Evolutionary conservation across 1,139 yeast species (phyloP).

Genomic region (Yamadazyma epiphylla): DNA sequence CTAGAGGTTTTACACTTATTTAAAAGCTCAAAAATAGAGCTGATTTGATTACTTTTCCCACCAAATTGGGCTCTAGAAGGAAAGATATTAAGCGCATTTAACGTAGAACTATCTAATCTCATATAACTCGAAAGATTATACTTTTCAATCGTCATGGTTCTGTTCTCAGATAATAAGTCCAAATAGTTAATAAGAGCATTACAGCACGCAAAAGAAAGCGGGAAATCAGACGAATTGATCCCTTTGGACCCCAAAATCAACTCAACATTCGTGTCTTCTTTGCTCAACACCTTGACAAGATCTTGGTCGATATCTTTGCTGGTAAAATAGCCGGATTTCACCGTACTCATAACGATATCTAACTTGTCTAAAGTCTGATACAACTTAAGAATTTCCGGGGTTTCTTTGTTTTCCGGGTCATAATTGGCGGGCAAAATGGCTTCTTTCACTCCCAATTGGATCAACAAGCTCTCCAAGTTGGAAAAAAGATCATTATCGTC

Average conservation of each 20-base stretch:
- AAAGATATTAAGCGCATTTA: slow-evolving; percentile 81
- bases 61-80: slow-evolving; percentile 40
- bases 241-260: slow-evolving; percentile 60
- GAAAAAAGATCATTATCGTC: slow-evolving; percentile 84
- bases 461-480: slow-evolving; percentile 76
- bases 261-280: slow-evolving; percentile 33
- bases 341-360: slow-evolving; percentile 67
- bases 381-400: slow-evolving; percentile 43
- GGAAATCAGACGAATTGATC: slow-evolving; percentile 32
- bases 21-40: slow-evolving; percentile 73
- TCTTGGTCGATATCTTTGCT: slow-evolving; percentile 71
- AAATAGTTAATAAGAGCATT: slow-evolving; percentile 66
- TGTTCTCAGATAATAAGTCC: slow-evolving; percentile 52
- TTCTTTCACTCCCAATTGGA: slow-evolving; percentile 88
- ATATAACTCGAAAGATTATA: slow-evolving; percentile 75
- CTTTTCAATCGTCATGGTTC: slow-evolving; percentile 50
- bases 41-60: slow-evolving; percentile 38
- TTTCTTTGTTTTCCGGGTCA: slow-evolving; percentile 26
- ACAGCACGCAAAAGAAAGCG: slow-evolving; percentile 43
- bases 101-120: slow-evolving; percentile 89
- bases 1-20: slow-evolving; percentile 85
- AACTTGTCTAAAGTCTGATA: slow-evolving; percentile 62
- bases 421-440: slow-evolving; percentile 56
- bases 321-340: slow-evolving; percentile 53
- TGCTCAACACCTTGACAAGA: slow-evolving; percentile 56